phyloP scores from a whole-genome alignment of 345 rosid genomes.

The Populus tremula region DNA sequence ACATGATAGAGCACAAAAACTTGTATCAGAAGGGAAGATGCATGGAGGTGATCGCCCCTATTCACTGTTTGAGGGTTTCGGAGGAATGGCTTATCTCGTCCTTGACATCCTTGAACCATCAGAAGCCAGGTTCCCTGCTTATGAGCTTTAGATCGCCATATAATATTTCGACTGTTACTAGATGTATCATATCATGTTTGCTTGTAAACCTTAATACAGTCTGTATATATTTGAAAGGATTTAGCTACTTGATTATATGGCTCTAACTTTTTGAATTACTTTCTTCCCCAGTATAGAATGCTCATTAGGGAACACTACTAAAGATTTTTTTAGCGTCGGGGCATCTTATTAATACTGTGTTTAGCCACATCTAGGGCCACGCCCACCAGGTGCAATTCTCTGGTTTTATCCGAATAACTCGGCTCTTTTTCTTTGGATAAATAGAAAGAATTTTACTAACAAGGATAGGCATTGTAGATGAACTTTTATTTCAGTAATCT shows the following conservation, averaged over 20 bases:
- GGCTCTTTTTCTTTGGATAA: too few species aligned
- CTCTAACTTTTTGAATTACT: neutral
- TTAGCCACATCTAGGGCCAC: too few species aligned
- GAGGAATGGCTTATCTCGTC: slow-evolving; percentile 63
- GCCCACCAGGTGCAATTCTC: too few species aligned
- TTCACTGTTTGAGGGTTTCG: slow-evolving; percentile 61
- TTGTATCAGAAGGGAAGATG: slow-evolving; percentile 54
- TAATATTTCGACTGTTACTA: neutral
- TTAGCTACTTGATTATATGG: neutral
- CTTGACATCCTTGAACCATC: slow-evolving; percentile 55
- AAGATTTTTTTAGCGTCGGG: neutral
- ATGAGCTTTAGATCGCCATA: slow-evolving; percentile 33
- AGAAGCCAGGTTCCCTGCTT: slow-evolving; percentile 58
- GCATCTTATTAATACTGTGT: too few species aligned
- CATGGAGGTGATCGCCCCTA: slow-evolving; percentile 61
- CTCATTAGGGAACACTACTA: neutral
- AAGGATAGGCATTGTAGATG: neutral
- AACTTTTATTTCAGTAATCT: neutral
- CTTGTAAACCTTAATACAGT: neutral
- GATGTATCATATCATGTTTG: neutral
- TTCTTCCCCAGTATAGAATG: neutral
- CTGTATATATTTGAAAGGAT: slow-evolving; percentile 1
- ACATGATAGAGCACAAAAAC: slow-evolving; percentile 45
- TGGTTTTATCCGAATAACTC: too few species aligned
- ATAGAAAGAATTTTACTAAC: neutral